Evolutionary conservation across 1,284 basidiomycete species (phyloP).

Genomic region (Moesziomyces antarcticus): DNA sequence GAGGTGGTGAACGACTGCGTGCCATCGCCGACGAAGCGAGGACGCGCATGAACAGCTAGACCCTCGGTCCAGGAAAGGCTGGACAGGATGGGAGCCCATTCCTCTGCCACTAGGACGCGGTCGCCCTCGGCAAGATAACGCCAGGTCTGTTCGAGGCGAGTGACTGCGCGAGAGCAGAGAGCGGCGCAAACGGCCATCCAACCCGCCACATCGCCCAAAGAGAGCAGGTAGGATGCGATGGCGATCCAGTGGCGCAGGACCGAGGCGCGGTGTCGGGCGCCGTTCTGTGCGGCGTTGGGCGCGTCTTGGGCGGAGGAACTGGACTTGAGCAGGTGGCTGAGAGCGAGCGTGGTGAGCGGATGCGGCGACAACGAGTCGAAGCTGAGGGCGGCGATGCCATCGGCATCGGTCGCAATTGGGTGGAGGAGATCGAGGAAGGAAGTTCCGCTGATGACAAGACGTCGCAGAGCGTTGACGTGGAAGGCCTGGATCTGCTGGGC

Average conservation of each 20-base stretch:
- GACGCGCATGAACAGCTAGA: constrained; percentile 19
- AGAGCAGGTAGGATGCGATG: constrained; percentile 54
- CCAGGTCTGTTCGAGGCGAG: constrained; percentile 61
- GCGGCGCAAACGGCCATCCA: constrained; percentile 63
- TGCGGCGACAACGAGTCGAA: constrained; percentile 62
- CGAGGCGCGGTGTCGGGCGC: constrained; percentile 52
- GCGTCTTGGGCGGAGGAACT: constrained; percentile 15
- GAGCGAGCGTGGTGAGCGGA: constrained; percentile 55
- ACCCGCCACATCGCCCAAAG: constrained; percentile 53
- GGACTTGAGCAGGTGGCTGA: constrained; percentile 55
- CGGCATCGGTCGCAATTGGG: constrained; percentile 6
- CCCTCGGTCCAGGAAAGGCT: constrained; percentile 63
- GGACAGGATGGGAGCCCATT: constrained; percentile 58
- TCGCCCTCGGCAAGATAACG: constrained; percentile 57
- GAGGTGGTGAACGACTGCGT: constrained; percentile 16
- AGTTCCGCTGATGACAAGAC: constrained; percentile 20
- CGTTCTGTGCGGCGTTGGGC: constrained; percentile 24
- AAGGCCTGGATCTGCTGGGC: constrained; percentile 64
- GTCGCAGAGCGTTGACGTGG: constrained; percentile 49
- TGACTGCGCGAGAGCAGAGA: constrained; percentile 64
- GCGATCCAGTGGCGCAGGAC: constrained; percentile 65
- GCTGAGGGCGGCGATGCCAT: constrained; percentile 41
- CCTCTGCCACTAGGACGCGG: constrained; percentile 46
- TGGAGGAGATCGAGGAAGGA: constrained; percentile 30
- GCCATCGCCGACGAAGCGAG: constrained; percentile 34